Conservation (phyloP, 345 rosid species). For the Gossypium thurberi region DNA sequence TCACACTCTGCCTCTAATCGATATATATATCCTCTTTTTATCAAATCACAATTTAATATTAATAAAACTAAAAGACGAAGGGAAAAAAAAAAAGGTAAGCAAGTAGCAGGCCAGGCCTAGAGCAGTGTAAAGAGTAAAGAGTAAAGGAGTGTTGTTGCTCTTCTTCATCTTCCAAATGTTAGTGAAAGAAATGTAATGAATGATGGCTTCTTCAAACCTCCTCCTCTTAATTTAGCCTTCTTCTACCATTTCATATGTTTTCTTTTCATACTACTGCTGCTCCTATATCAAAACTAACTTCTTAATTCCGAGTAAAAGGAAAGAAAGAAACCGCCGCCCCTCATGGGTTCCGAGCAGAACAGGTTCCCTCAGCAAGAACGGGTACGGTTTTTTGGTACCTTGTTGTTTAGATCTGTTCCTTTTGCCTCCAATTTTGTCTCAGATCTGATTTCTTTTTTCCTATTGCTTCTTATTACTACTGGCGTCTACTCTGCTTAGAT, state of each 20-base stretch:
- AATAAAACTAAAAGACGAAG: neutral
- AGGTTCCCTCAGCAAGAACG: slow-evolving; percentile 18
- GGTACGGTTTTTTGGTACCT: neutral
- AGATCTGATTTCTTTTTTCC: neutral
- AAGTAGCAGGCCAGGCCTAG: slow-evolving; percentile 4
- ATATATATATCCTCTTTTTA: too few relatives aligned
- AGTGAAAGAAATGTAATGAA: neutral
- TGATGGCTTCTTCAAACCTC: neutral
- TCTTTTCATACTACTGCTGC: neutral
- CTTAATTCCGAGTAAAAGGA: neutral
- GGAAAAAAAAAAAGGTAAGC: neutral
- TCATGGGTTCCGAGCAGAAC: slow-evolving; percentile 18
- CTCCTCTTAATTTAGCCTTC: neutral
- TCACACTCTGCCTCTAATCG: too few relatives aligned
- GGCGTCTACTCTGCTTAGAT: neutral
- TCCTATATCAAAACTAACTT: neutral
- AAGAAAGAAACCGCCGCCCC: neutral
- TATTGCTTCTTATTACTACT: neutral
- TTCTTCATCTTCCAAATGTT: neutral
- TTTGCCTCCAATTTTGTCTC: neutral
- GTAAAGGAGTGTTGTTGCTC: neutral
- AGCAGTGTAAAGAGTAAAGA: neutral
- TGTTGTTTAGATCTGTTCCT: slow-evolving; percentile 1
- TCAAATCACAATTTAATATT: neutral
- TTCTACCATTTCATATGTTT: neutral